These are phyloP conservation scores for Pisolithus marmoratus DNA, from an alignment of 768 basidiomycete genomes.

Conservation along the genomic window DNA sequence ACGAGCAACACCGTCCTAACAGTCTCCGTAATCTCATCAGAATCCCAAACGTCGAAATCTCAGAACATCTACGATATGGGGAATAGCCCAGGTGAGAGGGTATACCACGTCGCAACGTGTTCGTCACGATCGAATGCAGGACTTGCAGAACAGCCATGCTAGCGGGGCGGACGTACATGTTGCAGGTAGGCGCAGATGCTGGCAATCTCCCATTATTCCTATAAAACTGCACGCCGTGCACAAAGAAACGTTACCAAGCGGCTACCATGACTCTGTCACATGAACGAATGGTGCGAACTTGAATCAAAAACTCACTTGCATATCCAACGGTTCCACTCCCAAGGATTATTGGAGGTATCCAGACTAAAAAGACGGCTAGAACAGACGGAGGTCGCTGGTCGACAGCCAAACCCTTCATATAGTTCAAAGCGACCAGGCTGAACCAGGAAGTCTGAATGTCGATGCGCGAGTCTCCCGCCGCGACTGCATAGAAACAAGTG, in stretches of 20 bases:
- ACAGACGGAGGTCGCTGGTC: slow-evolving; percentile 25
- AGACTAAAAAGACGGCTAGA: slow-evolving; percentile 30
- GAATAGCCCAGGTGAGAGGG: slow-evolving; percentile 24
- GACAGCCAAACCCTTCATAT: slow-evolving; percentile 37
- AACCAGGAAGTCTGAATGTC: slow-evolving; percentile 30
- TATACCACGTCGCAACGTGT: slow-evolving; percentile 33
- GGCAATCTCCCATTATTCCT: slow-evolving; percentile 27
- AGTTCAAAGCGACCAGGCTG: slow-evolving; percentile 42
- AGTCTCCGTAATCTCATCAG: slow-evolving; percentile 13
- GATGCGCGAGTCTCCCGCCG: background rate
- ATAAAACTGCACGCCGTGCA: slow-evolving; percentile 43
- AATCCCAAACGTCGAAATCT: slow-evolving; percentile 30
- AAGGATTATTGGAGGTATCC: slow-evolving; percentile 32
- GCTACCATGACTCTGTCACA: slow-evolving; percentile 21
- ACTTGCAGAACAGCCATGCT: slow-evolving; percentile 45
- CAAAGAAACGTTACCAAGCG: slow-evolving; percentile 41
- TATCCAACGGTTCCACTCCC: slow-evolving; percentile 26
- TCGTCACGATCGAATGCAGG: slow-evolving; percentile 31
- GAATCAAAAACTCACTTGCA: slow-evolving; percentile 25
- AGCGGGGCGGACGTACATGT: slow-evolving; percentile 57
- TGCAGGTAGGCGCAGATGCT: slow-evolving; percentile 32
- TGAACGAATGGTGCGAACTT: background rate
- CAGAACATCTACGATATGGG: slow-evolving; percentile 45
- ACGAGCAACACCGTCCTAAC: slow-evolving; percentile 33
- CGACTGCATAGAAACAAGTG: background rate